Conservation (phyloP, 2,329 filamentous ascomycete species). For the Sporothrix phasma region DNA sequence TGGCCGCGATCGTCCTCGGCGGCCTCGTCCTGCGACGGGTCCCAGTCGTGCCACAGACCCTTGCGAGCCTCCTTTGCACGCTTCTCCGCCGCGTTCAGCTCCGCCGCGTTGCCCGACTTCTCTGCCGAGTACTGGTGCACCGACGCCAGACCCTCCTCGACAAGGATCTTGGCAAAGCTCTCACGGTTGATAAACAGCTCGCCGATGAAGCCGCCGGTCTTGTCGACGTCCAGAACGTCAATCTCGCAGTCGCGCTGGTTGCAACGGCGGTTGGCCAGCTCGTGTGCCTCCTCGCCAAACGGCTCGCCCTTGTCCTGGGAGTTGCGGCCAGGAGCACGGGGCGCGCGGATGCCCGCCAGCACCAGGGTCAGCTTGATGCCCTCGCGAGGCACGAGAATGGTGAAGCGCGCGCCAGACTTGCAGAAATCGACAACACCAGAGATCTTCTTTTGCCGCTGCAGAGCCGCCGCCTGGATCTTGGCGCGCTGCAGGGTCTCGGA, state of each 20-base stretch:
- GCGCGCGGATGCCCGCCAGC: slow-evolving; percentile 83
- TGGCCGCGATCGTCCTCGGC: slow-evolving; percentile 39
- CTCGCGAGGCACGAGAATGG: slow-evolving; percentile 81
- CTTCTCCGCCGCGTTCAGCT: slow-evolving; percentile 79
- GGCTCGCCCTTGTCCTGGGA: slow-evolving; percentile 77
- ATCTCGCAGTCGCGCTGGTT: slow-evolving; percentile 95
- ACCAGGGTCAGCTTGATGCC: slow-evolving; percentile 93
- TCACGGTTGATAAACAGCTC: slow-evolving; percentile 88
- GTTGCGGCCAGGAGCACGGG: slow-evolving; percentile 68
- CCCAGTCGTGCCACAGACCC: slow-evolving; percentile 89
- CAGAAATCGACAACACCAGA: slow-evolving; percentile 94
- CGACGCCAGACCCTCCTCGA: slow-evolving; percentile 87
- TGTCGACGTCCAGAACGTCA: slow-evolving; percentile 89
- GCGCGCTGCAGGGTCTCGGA: slow-evolving; percentile 91
- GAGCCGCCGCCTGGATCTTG: slow-evolving; percentile 79
- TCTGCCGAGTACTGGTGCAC: slow-evolving; percentile 95
- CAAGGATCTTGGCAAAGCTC: slow-evolving; percentile 84
- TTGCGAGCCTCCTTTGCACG: slow-evolving; percentile 82
- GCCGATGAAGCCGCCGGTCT: slow-evolving; percentile 94
- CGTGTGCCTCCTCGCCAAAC: slow-evolving; percentile 88
- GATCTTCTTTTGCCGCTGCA: slow-evolving; percentile 85
- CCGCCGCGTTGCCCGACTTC: slow-evolving; percentile 79
- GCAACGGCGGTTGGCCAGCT: slow-evolving; percentile 78
- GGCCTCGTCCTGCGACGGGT: slow-evolving; percentile 71
- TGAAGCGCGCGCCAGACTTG: slow-evolving; percentile 93